phyloP scores from a whole-genome alignment of 768 basidiomycete genomes.

The Suillus weaverae region DNA sequence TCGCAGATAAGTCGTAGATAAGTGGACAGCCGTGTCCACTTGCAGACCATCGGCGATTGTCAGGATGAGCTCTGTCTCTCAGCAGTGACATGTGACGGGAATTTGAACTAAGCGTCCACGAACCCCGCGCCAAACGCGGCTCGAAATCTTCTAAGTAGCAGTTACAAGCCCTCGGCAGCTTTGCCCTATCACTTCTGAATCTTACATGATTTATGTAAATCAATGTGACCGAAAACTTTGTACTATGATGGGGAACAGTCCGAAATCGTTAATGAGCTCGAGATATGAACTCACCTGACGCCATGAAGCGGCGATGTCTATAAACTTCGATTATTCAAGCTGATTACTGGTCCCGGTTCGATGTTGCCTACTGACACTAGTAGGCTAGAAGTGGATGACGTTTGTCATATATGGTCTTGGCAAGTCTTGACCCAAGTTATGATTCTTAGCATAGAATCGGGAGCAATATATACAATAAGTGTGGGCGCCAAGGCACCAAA shows the following conservation, averaged over 20 bases:
- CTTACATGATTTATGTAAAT: neutral
- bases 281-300: neutral
- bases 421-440: no score
- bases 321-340: neutral
- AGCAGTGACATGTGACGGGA: no score
- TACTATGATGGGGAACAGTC: neutral
- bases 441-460: neutral
- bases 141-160: neutral
- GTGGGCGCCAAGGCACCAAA: neutral
- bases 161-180: neutral
- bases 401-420: no score
- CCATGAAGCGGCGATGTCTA: neutral
- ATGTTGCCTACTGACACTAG: neutral
- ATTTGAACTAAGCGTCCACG: neutral
- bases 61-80: neutral
- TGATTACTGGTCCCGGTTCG: neutral
- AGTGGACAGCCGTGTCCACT: no score
- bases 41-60: no score
- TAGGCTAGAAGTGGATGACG: no score
- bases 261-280: neutral
- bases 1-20: neutral
- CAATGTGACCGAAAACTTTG: neutral
- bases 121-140: neutral
- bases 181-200: neutral
- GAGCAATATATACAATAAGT: neutral